phyloP scores from a whole-genome alignment of 1,284 basidiomycete species.

The Mycena sp. region DNA sequence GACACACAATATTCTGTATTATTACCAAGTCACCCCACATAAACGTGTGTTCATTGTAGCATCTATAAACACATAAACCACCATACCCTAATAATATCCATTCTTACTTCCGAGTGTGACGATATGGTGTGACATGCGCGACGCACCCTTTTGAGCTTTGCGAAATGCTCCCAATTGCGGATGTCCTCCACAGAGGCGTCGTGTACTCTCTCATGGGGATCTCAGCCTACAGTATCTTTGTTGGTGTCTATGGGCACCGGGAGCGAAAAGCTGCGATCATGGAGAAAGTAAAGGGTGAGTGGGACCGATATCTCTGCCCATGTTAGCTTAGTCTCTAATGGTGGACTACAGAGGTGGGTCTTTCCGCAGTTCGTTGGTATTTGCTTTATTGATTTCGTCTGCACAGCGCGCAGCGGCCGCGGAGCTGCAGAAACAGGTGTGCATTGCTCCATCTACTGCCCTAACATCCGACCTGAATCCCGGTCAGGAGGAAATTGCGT shows the following conservation, averaged over 20 bases:
- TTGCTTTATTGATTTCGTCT: background rate
- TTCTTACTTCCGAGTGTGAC: constrained; percentile 1
- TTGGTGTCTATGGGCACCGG: constrained; percentile 31
- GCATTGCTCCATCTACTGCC: background rate
- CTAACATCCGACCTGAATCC: background rate
- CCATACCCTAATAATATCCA: too few species aligned
- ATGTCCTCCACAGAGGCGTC: constrained; percentile 34
- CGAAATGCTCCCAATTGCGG: background rate
- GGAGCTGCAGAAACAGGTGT: constrained; percentile 21
- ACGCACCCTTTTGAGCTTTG: too few species aligned
- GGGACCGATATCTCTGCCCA: background rate
- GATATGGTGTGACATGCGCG: too few species aligned
- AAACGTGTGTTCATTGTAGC: constrained; percentile 23
- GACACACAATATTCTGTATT: constrained; percentile 11
- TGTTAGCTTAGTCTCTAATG: background rate
- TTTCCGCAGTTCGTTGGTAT: background rate
- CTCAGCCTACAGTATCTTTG: constrained; percentile 32
- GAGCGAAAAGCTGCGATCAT: constrained; percentile 26
- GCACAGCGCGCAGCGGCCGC: constrained; percentile 19
- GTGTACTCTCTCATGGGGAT: constrained; percentile 36
- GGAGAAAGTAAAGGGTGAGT: constrained; percentile 21
- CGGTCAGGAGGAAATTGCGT: constrained; percentile 23
- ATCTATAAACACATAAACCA: constrained; percentile 8
- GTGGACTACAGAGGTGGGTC: constrained; percentile 18
- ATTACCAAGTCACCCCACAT: background rate